Evolutionary conservation across 192 early-diverging fungal species (phyloP), one percentile per base, ranked within the genome.

Genomic region (Umbelopsis ramanniana): DNA sequence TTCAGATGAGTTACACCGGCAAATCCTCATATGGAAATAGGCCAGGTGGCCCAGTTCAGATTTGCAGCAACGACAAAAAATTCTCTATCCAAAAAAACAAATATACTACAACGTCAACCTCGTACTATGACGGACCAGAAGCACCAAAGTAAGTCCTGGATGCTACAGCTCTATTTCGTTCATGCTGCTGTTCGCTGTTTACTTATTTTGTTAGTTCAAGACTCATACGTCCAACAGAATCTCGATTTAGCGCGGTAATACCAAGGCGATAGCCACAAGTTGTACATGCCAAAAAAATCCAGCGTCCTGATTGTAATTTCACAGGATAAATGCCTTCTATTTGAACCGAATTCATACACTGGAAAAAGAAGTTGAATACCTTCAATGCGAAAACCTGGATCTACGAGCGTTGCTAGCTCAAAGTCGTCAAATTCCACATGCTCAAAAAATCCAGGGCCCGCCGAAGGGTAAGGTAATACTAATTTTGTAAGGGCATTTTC

Each of bases 351-450:
- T 70, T 22, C 48, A 70, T 6, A 40, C 69, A 9, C 69, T 70
- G 19, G 69, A 70, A 52, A 70, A 70, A 52, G 50, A 70, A 22
- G 6, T 70, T 22, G 69, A 70, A 22, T 11, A 50, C 11, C 57
- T 63, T n/a, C 57, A 63, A 63, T 38, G 57, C 57, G 57, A 63
- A 35, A 63, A 63, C 26, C 5, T 63, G 15, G 29, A 63, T 14
- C n/a, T 63, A 33, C 57, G 33, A 15, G 26, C 4, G 3, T 17
- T 63, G 29, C 57, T 63, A 7, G 57, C 57, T 14, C 0, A 35
- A 37, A 17, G 29, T 12, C 23, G 17, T 17, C 37, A 29, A 12
- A 37, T 6, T 29, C 7, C 26, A 29, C 48, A 12, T 50, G 2
- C 5, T 15, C 7, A 0, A 50, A 50, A 4, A 50, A 50, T 19